Base-by-base conservation (phyloP, 1,139 yeast species). In the Geotrichum klebahnii region DNA sequence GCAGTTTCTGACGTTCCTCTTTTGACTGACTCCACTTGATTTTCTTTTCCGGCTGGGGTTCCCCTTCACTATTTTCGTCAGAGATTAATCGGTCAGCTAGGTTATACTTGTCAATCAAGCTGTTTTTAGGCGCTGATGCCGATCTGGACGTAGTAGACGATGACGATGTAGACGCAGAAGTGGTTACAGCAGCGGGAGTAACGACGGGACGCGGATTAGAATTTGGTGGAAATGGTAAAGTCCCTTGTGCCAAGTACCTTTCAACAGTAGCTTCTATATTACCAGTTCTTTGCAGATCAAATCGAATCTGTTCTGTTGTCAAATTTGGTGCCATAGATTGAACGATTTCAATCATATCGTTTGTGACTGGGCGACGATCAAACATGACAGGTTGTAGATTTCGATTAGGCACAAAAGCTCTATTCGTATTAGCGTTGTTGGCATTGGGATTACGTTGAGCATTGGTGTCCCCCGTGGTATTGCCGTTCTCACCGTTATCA, bases 261-360 rank as follows among this genome's bases (percentile, higher is more conserved):
- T 88, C 87, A 19, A 89, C 81, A 0, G 97, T 89, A 9, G 69
- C 76, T 64, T 87, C 92, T 1, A 90, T 90, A 5, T 85, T 82
- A 0, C 95, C 95, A 0, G 94, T 78, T 52, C 79, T 74, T 61
- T 80, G 78, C 46, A 79, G 64, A 52, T 69, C 73, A 48, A 56
- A 65, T 24, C 68, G 54, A 49, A 90, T 87, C 64, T 86, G 95
- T n/a, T 77, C 85, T 6, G 69, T 75, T 0, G 86, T 73, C 45
- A 87, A 70, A 31, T 74, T 74, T 1, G 97, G 97, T 0, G 89
- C 96, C 55, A 90, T 74, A 24, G 89, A 79, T 59, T 82, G 87
- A 1, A 90, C 97, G 0, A 86, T 82, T 57, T 85, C 94, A 44
- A 90, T 75, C 97, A 90, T 90, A 55, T 79, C 81, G 9, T 75